Conservation (phyloP, 1,139 yeast species). For the Suhomyces bribrorum region DNA sequence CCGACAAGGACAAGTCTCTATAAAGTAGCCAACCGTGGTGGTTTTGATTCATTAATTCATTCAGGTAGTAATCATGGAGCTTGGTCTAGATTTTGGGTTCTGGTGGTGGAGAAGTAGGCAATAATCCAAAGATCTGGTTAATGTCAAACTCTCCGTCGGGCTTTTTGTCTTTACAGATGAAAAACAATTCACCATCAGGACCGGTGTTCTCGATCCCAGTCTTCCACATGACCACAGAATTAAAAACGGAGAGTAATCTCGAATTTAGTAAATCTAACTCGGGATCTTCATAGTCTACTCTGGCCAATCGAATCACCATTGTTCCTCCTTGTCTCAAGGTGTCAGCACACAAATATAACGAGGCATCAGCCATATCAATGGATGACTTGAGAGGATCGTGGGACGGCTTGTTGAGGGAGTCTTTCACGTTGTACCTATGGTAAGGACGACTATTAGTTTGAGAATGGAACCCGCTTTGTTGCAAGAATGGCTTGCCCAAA, state of each 20-base stretch:
- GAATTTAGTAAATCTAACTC: constrained; percentile 63
- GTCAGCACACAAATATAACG: constrained; percentile 72
- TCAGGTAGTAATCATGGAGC: too few species aligned
- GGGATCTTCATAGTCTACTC: constrained; percentile 49
- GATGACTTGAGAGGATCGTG: constrained; percentile 30
- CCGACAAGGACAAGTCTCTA: too few species aligned
- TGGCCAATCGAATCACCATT: constrained; percentile 70
- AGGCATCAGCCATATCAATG: constrained; percentile 85
- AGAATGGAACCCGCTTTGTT: constrained; percentile 62
- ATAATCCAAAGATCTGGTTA: constrained; percentile 6
- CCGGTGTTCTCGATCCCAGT: background rate
- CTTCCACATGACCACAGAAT: constrained; percentile 39
- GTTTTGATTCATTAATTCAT: too few species aligned
- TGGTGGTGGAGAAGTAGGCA: too few species aligned
- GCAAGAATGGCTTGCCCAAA: constrained; percentile 77
- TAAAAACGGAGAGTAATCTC: constrained; percentile 59
- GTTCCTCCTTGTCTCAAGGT: constrained; percentile 68
- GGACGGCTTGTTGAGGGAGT: constrained; percentile 28
- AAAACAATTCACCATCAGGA: constrained; percentile 62
- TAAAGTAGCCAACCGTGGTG: too few species aligned
- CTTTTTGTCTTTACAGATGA: constrained; percentile 58
- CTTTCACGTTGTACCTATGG: constrained; percentile 29
- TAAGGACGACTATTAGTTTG: constrained; percentile 79
- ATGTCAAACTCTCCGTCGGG: constrained; percentile 41
- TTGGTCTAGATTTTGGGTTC: too few species aligned